Conservation (phyloP, 352 stramenopile species). For the Phytophthora melonis region DNA sequence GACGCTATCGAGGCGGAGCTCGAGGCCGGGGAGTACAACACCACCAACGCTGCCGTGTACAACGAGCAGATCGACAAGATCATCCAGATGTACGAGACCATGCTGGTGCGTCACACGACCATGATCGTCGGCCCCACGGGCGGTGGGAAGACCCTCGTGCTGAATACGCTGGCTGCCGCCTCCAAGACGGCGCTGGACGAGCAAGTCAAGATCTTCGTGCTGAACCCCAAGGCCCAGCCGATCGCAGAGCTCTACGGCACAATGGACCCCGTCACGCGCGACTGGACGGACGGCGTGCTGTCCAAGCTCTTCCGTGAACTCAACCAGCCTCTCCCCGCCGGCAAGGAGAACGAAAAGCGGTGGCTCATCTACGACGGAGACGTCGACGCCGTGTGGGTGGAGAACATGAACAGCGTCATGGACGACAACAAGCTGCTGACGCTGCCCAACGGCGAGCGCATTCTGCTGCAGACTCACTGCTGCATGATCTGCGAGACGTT, state of each 20-base stretch:
- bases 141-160: slow-evolving; percentile 93
- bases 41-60: slow-evolving; percentile 72
- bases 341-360: slow-evolving; percentile 94
- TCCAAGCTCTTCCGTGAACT: slow-evolving; percentile 95
- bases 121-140: slow-evolving; percentile 97
- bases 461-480: slow-evolving; percentile 93
- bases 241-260: slow-evolving; percentile 95
- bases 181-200: slow-evolving; percentile 89
- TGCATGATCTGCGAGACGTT: slow-evolving; percentile 96
- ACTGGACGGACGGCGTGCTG: slow-evolving; percentile 96
- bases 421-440: slow-evolving; percentile 97
- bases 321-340: slow-evolving; percentile 91
- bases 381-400: slow-evolving; percentile 97
- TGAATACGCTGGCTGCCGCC: slow-evolving; percentile 91
- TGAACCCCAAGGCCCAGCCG: slow-evolving; percentile 96
- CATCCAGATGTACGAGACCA: slow-evolving; percentile 97
- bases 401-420: slow-evolving; percentile 99
- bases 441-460: slow-evolving; percentile 96
- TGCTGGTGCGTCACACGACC: slow-evolving; percentile 95
- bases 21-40: slow-evolving; percentile 85
- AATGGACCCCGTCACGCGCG: slow-evolving; percentile 95
- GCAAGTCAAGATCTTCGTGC: slow-evolving; percentile 92
- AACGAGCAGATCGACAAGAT: slow-evolving; percentile 96
- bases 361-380: slow-evolving; percentile 98
- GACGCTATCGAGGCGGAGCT: slow-evolving; percentile 90